Conservation (phyloP, 208 protist genomes). For the Leishmania major region DNA sequence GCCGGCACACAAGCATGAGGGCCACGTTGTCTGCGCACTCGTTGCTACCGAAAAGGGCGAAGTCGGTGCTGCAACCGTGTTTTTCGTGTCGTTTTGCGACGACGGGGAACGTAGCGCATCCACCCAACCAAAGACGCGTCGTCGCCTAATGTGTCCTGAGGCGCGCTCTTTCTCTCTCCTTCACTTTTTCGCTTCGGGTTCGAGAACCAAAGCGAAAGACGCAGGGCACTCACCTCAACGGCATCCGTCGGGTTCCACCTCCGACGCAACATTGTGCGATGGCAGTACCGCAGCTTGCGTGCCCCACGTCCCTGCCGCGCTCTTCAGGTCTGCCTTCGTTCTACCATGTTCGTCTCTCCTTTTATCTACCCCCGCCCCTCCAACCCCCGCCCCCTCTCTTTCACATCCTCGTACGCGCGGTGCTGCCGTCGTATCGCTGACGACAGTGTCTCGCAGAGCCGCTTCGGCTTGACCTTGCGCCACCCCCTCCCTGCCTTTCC, state of each 20-base stretch:
- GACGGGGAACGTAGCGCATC: not conserved
- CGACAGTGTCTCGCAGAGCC: not conserved
- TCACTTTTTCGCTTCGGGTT: not conserved
- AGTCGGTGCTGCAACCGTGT: not conserved
- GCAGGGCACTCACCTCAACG: not conserved
- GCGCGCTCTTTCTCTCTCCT: not conserved
- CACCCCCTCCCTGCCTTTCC: not conserved
- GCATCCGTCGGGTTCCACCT: not conserved
- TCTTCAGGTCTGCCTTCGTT: not conserved
- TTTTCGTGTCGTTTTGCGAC: not conserved
- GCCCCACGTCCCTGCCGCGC: not conserved
- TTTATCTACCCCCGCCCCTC: not conserved
- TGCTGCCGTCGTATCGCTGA: not conserved
- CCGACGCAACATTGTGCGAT: not conserved
- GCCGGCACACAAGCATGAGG: not conserved
- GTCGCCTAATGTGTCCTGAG: not conserved
- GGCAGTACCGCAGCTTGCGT: not conserved
- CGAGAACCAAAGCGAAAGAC: not conserved
- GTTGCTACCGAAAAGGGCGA: not conserved
- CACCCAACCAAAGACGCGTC: not conserved
- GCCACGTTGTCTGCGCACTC: not conserved
- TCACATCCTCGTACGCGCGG: not conserved
- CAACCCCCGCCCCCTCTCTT: not conserved
- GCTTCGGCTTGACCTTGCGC: not conserved
- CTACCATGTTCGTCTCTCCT: not conserved